These are phyloP conservation scores for Parachaetomium inaequale DNA, from an alignment of 495 filamentous ascomycete genomes.

Conservation along the genomic window DNA sequence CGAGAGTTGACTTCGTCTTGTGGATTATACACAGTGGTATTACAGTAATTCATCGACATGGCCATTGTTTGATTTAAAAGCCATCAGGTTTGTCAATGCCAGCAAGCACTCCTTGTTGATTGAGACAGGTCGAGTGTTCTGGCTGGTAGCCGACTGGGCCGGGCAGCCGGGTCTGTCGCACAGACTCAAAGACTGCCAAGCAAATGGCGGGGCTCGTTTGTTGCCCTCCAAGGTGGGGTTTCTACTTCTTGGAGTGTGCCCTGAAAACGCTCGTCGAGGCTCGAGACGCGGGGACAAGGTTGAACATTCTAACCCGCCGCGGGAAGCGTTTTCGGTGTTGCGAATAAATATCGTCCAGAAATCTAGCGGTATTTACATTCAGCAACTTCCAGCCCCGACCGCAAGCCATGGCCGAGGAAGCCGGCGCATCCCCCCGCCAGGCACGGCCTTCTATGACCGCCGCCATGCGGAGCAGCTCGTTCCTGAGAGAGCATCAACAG, in stretches of 20 bases:
- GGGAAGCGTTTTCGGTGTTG: not conserved
- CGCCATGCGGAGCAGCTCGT: slow-evolving; percentile 62
- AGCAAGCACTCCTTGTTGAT: too few species aligned
- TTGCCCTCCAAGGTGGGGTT: slow-evolving; percentile 7
- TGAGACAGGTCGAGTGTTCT: too few species aligned
- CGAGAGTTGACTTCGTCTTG: too few species aligned
- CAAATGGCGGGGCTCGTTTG: not conserved
- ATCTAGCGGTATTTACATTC: not conserved
- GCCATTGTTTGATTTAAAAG: too few species aligned
- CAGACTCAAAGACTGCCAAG: not conserved
- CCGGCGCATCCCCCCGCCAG: slow-evolving; percentile 29
- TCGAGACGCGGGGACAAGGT: slow-evolving; percentile 1
- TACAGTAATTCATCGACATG: too few species aligned
- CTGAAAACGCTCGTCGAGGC: slow-evolving; percentile 2
- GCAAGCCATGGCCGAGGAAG: slow-evolving; percentile 37
- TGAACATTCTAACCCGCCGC: not conserved
- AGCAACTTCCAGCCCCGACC: not conserved
- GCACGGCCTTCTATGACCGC: slow-evolving; percentile 45
- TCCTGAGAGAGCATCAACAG: slow-evolving; percentile 69
- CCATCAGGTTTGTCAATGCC: too few species aligned
- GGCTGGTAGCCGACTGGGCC: not conserved
- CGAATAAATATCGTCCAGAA: not conserved
- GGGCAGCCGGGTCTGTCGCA: too few species aligned
- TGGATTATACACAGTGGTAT: too few species aligned
- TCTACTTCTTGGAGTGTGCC: not conserved